phyloP scores from a whole-genome alignment of 805 yeast species.

The Kodamaea kakaduensis region DNA sequence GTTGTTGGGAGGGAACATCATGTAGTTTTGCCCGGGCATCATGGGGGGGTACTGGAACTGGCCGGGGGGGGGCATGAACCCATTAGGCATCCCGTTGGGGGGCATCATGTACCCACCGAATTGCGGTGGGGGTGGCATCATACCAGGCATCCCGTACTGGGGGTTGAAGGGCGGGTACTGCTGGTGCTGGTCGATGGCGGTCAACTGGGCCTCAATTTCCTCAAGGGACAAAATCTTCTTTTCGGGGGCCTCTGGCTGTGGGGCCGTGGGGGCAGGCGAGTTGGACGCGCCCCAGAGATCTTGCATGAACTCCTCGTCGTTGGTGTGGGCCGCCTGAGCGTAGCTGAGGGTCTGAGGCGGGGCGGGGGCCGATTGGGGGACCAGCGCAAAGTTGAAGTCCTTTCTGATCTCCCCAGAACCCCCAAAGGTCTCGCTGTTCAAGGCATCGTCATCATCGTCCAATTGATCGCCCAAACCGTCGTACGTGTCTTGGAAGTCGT shows the following conservation, averaged over 20 bases:
- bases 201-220: conserved; percentile 78
- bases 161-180: conserved; percentile 26
- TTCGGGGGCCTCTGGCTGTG: conserved; percentile 34
- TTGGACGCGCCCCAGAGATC: conserved; percentile 41
- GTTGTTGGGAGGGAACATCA: conserved; percentile 15
- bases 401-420: conserved; percentile 45
- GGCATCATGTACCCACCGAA: conserved; percentile 41
- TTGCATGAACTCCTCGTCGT: conserved; percentile 44
- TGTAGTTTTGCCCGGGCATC: conserved; percentile 9
- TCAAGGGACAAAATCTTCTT: conserved; percentile 66
- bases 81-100: conserved; percentile 38
- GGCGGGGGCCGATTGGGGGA: conserved; percentile 8
- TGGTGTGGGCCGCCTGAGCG: conserved; percentile 37
- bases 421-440: conserved; percentile 80
- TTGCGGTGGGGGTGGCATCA: conserved; percentile 26
- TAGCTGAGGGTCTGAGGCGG: conserved; percentile 27
- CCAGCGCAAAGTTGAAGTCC: conserved; percentile 61
- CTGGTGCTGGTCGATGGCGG: conserved; percentile 38
- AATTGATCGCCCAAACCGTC: conserved; percentile 69
- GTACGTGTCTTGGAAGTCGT: conserved; percentile 82
- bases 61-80: conserved; percentile 34
- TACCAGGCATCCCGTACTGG: conserved; percentile 35
- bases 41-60: conserved; percentile 28
- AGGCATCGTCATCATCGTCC: conserved; percentile 70
- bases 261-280: conserved; percentile 22